Evolutionary conservation across 2,329 filamentous ascomycete species (phyloP), one percentile per base, ranked within the genome.

Genomic region (Chrysosporium keratinophilum): DNA sequence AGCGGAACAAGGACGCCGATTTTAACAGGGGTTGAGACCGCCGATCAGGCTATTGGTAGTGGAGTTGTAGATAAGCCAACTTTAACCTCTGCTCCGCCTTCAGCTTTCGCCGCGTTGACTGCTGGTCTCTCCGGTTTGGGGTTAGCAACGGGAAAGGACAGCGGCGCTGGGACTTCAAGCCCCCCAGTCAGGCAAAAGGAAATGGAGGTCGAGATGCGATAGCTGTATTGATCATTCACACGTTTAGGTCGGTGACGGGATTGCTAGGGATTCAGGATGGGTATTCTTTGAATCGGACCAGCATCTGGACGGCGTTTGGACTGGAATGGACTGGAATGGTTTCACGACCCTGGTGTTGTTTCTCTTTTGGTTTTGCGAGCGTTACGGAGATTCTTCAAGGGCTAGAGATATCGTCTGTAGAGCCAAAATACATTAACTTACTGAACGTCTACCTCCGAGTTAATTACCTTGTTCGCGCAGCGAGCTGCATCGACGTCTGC

Each of bases 11-110:
- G 64, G 45, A 73, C 75, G 35, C 82, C 80, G 1, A 79, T 84
- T 2, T 68, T 85, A 15, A 70, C 77, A 0, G 77, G 76, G 0
- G 74, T 84, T 2, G 82, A 85, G 63, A 79, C 76, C 1, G 76
- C 78, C 0, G 74, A 83, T 54, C 71, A 76, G 42, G 72, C 74
- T 4, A 63, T 82, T 15, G 74, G 76, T n/a, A 76, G 73, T 51
- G 72, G 67, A 55, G 63, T 60, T 59, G 63, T 61, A 56, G 64
- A 58, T 28, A 64, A 65, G 48, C 61, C 61, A 49, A 52, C 62
- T 12, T 56, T 62, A 2, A 64, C 63, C 58, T 62, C 63, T 37
- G 62, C 65, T 42, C 15, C 55, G 3, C 53, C 66, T 31, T 64
- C 65, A 37, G 66, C 67, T 10, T 66, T 74, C 50, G 65, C 71